Evolutionary conservation across 1,284 basidiomycete species (phyloP), one percentile per base, ranked within the genome.

Genomic region (Quambalaria eucalypti): DNA sequence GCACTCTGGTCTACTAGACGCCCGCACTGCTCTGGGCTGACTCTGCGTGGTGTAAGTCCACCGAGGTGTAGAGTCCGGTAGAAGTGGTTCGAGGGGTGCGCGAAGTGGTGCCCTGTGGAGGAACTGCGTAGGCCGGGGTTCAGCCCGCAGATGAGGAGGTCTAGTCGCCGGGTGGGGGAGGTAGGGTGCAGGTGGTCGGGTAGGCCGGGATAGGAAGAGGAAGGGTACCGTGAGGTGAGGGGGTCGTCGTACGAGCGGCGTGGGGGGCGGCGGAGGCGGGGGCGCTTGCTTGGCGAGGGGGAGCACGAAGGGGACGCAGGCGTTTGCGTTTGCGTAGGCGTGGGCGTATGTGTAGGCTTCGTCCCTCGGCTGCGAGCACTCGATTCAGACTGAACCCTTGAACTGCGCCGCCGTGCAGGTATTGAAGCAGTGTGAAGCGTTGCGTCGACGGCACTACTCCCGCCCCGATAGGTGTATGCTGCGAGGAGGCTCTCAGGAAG

Each of bases 61-160:
- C 59, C 54, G 14, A 57, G 42, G 46, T 61, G 57, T 2, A 66
- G 31, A 4, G 61, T 55, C 0, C 59, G 59, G 33, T 66, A 66
- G 33, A 66, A 66, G 44, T 66, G 64, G 16, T 66, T 66, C 30
- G 64, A 61, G 23, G 57, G 64, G 25, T 61, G 59, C 0, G 61
- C 57, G 51, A 66, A 66, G 21, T 66, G 64, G 29, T 61, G 59
- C 9, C 61, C 61, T 10, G 53, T 54, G 3, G 49, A 33, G 4
- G 61, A 55, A 0, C 59, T 61, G n/a, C 51, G 58, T 47, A 66
- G 58, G 14, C 64, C 64, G 31, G 64, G 64, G 48, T 66, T 66
- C 61, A 66, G 63, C 12, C 64, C 64, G 51, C 64, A 66, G 28
- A 66, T 51, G 57, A 63, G 42, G 7, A 46, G 42, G 25, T 46